Percentiles rank a stretch among this genome's conserved stretches.
phyloP scores from a whole-genome alignment of 2,329 filamentous ascomycete genomes.

The Pseudogymnoascus sp. region DNA sequence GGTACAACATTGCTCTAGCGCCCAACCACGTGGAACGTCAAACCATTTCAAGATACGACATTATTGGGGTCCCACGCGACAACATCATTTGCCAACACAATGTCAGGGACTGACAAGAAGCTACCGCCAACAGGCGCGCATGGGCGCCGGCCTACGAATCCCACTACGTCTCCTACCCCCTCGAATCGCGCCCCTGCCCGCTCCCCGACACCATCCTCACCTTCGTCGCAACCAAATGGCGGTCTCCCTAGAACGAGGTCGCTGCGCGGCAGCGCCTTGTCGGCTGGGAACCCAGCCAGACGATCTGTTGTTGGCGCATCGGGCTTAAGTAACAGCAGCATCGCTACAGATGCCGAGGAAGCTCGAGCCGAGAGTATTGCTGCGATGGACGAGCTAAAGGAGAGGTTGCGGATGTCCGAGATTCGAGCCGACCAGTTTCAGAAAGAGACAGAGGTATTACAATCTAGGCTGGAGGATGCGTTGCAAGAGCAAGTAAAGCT shows the following conservation, averaged over 20 bases:
- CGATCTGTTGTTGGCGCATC: constrained; percentile 18
- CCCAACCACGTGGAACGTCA: constrained; percentile 2
- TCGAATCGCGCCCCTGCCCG: constrained; percentile 1
- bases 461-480: constrained; percentile 79
- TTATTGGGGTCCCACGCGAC: constrained; percentile 5
- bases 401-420: constrained; percentile 75
- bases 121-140: constrained; percentile 1
- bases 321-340: constrained; percentile 25
- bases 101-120: constrained; percentile 9
- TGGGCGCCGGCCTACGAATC: constrained; percentile 1
- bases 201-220: constrained; percentile 2
- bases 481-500: constrained; percentile 74
- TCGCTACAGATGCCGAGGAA: constrained; percentile 51
- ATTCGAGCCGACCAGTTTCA: constrained; percentile 67
- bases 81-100: constrained; percentile 1
- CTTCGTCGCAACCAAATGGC: constrained; percentile 9
- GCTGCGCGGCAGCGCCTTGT: constrained; percentile 8
- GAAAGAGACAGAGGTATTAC: constrained; percentile 78
- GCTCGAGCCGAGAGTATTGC: constrained; percentile 73
- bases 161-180: background rate
- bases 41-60: constrained; percentile 1
- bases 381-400: constrained; percentile 75
- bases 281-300: background rate
- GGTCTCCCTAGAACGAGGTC: constrained; percentile 6
- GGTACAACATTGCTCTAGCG: background rate